Conservation (phyloP, 2,329 filamentous ascomycete species). For the Chaetomium sp. region DNA sequence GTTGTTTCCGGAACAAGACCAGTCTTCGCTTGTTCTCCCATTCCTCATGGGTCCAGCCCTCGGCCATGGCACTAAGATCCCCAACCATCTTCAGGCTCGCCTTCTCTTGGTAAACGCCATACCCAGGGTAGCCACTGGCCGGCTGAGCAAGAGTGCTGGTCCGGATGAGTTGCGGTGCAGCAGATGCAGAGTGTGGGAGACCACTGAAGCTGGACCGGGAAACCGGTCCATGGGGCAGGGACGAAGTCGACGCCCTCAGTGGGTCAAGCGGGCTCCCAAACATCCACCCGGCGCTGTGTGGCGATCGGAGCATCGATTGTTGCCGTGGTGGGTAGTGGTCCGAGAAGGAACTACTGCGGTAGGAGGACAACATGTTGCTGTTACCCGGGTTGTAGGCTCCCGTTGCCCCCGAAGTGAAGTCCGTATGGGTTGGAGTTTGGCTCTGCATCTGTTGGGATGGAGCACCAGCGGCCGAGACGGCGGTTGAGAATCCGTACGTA, state of each 20-base stretch:
- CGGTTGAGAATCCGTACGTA: slow-evolving; percentile 50
- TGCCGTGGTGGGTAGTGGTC: slow-evolving; percentile 39
- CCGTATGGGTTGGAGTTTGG: slow-evolving; percentile 32
- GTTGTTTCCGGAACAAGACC: slow-evolving; percentile 79
- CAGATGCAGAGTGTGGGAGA: slow-evolving; percentile 38
- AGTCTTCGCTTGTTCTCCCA: slow-evolving; percentile 72
- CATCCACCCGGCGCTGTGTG: slow-evolving; percentile 26
- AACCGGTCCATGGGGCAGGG: slow-evolving; percentile 38
- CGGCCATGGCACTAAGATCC: slow-evolving; percentile 76
- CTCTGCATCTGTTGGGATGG: slow-evolving; percentile 30
- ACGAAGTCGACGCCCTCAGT: slow-evolving; percentile 32
- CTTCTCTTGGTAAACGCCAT: slow-evolving; percentile 63
- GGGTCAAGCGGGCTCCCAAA: slow-evolving; percentile 34
- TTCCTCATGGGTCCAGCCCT: slow-evolving; percentile 78
- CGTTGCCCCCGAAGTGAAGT: slow-evolving; percentile 24
- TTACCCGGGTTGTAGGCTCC: slow-evolving; percentile 35
- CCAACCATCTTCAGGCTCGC: slow-evolving; percentile 79
- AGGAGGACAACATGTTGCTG: slow-evolving; percentile 50
- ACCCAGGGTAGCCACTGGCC: slow-evolving; percentile 32
- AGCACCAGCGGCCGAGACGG: slow-evolving; percentile 44
- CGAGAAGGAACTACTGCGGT: slow-evolving; percentile 46
- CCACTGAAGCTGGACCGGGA: slow-evolving; percentile 42
- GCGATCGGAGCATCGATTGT: slow-evolving; percentile 26
- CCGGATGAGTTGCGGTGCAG: slow-evolving; percentile 45
- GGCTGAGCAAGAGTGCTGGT: slow-evolving; percentile 47